Percentiles rank a stretch among this genome's conserved stretches.
phyloP scores from a whole-genome alignment of 1,284 basidiomycete species.

The Cystobasidium pallidum region DNA sequence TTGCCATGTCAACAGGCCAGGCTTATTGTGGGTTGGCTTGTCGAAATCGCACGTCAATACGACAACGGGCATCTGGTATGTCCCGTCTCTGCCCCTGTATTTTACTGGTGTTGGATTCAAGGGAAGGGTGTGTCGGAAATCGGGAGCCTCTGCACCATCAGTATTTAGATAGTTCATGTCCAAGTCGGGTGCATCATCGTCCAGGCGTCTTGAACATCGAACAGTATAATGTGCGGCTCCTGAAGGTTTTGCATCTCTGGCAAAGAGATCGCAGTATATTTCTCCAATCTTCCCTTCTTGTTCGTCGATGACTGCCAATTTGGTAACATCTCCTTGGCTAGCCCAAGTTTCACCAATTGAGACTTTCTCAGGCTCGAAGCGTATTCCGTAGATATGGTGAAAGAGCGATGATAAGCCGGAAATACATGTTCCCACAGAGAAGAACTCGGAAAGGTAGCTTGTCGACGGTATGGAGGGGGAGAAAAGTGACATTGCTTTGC shows the following conservation, averaged over 20 bases:
- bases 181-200: conserved; percentile 77
- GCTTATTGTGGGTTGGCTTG: conserved; percentile 64
- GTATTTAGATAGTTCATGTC: conserved; percentile 61
- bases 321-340: conserved; percentile 69
- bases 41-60: conserved; percentile 89
- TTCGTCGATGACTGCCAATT: conserved; percentile 90
- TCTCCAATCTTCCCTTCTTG: conserved; percentile 81
- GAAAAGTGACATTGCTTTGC: conserved; percentile 35
- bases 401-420: conserved; percentile 84
- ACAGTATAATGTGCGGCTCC: conserved; percentile 98
- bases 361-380: conserved; percentile 67
- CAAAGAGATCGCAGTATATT: conserved; percentile 92
- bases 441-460: conserved; percentile 66
- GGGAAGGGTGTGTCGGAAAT: conserved; percentile 46
- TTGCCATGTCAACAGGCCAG: conserved; percentile 76
- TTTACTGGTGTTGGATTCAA: conserved; percentile 6
- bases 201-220: conserved; percentile 85
- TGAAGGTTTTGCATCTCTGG: conserved; percentile 78
- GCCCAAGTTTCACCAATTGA: conserved; percentile 88
- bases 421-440: conserved; percentile 81
- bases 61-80: conserved; percentile 86
- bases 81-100: conserved; percentile 63
- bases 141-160: conserved; percentile 57
- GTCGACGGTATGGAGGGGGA: conserved; percentile 46
- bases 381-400: conserved; percentile 81